Evolutionary conservation across 2,329 filamentous ascomycete genomes (phyloP), one percentile per base, ranked within the genome.

Genomic region (Trichophyton simii): DNA sequence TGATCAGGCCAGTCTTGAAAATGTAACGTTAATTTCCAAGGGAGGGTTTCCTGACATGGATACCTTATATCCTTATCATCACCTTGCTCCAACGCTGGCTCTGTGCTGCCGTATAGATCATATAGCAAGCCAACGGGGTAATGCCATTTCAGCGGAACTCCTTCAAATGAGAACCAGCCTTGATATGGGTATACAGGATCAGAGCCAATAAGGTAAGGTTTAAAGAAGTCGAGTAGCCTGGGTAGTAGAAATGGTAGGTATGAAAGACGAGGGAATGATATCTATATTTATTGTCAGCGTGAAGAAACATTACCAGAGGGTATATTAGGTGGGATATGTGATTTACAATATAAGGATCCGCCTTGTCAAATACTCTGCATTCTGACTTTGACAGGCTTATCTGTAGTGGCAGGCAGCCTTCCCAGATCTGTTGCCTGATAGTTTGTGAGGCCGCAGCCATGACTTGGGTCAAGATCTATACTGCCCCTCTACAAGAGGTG

Each of bases 111-210:
- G 67, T 87, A 87, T 4, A 89, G 76, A 70, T 89, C 87, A 68
- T 84, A 87, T 3, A 89, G 77, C 9, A 89, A 75, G 0, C 87
- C 87, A 9, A 87, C 70, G 0, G 87, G 86, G 63, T 87, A 85
- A 68, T 89, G 86, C 84, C 85, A 87, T 75, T 87, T 88, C 65
- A 89, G 71, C 1, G 84, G 82, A 15, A 89, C 85, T 13, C 78
- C 80, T 70, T 89, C 83, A 68, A 84, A 86, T 0, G 82, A 84
- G 65, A 89, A 82, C 82, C 83, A 86, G 20, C 82, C 80, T 50
- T 82, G 75, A 62, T 81, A 76, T 6, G 79, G 69, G 2, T 75
- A 65, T 8, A 80, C 75, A 9, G 34, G 11, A 50, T 79, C 73
- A 2, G 83, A 79, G 65, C 85, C 77, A 66, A 87, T 87, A 42